These are phyloP conservation scores for Aphanomyces invadans DNA, from an alignment of 352 stramenopile species.

Conservation along the genomic window DNA sequence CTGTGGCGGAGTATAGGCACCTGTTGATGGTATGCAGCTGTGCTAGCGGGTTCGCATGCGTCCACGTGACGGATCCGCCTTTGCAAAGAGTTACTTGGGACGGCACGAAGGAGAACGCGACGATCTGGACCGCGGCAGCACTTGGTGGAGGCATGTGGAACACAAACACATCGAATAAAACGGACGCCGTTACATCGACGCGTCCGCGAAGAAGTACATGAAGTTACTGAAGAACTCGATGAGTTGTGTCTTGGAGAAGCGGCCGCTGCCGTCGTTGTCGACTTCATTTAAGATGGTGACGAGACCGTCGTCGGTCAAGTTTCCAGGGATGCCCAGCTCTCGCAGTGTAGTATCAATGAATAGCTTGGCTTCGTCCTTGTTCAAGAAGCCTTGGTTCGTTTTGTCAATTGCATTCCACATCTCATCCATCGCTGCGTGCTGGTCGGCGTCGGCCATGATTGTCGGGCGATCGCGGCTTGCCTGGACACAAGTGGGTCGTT, in stretches of 20 bases:
- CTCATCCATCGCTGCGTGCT: slow-evolving; percentile 7
- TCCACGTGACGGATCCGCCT: slow-evolving; percentile 7
- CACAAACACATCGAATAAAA: not conserved
- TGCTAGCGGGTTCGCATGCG: slow-evolving; percentile 4
- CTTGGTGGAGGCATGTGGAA: not conserved
- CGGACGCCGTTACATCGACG: not conserved
- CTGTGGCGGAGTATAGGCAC: not conserved
- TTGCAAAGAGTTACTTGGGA: not conserved
- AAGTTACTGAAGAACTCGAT: slow-evolving; percentile 22
- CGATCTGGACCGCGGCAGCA: not conserved
- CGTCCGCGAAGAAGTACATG: slow-evolving; percentile 10
- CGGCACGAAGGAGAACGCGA: not conserved
- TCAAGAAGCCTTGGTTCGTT: slow-evolving; percentile 11
- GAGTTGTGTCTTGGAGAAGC: slow-evolving; percentile 11
- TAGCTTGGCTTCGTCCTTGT: slow-evolving; percentile 2
- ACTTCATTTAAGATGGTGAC: slow-evolving; percentile 8
- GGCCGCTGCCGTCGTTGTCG: slow-evolving; percentile 7
- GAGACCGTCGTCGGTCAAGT: slow-evolving; percentile 13
- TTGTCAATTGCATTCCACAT: slow-evolving; percentile 7
- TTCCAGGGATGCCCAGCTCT: slow-evolving; percentile 10
- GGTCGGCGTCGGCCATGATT: slow-evolving; percentile 6
- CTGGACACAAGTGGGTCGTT: too few species aligned
- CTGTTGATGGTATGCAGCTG: slow-evolving; percentile 12
- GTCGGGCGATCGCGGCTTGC: too few species aligned
- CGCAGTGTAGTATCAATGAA: slow-evolving; percentile 7